Percentiles rank a stretch among this genome's conserved stretches.
phyloP scores from a whole-genome alignment of 257 asterid species.

The Fraxinus cuspidata region DNA sequence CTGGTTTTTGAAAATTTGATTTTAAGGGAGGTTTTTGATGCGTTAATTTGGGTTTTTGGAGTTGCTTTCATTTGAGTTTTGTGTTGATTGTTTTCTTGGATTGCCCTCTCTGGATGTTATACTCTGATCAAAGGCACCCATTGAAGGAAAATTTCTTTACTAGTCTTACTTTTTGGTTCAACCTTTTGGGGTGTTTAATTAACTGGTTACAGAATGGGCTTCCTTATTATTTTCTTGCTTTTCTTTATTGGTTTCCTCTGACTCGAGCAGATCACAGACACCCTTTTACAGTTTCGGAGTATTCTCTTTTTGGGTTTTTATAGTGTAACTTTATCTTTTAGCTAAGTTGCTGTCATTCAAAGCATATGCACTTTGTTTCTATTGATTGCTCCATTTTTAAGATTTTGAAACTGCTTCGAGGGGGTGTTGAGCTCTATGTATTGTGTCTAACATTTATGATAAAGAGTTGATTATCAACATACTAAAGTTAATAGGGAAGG shows the following conservation, averaged over 20 bases:
- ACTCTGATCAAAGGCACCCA: conserved; percentile 10
- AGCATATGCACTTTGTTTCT: neutral
- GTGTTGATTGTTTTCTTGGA: conserved; percentile 3
- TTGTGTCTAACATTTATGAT: neutral
- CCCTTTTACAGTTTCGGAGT: too few relatives aligned
- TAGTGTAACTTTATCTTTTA: too few relatives aligned
- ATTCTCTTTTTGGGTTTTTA: too few relatives aligned
- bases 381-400: neutral
- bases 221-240: neutral
- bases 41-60: conserved; percentile 12
- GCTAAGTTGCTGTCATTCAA: neutral
- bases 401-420: neutral
- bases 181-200: neutral
- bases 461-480: neutral
- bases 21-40: neutral
- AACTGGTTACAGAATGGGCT: neutral
- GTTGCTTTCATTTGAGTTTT: conserved; percentile 1
- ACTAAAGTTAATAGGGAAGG: neutral
- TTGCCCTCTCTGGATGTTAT: neutral
- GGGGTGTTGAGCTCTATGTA: neutral
- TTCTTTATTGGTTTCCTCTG: neutral
- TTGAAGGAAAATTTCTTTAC: neutral
- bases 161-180: neutral
- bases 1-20: neutral
- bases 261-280: neutral